phyloP scores from a whole-genome alignment of 2,329 filamentous ascomycete species.

The Fusarium acutatum region DNA sequence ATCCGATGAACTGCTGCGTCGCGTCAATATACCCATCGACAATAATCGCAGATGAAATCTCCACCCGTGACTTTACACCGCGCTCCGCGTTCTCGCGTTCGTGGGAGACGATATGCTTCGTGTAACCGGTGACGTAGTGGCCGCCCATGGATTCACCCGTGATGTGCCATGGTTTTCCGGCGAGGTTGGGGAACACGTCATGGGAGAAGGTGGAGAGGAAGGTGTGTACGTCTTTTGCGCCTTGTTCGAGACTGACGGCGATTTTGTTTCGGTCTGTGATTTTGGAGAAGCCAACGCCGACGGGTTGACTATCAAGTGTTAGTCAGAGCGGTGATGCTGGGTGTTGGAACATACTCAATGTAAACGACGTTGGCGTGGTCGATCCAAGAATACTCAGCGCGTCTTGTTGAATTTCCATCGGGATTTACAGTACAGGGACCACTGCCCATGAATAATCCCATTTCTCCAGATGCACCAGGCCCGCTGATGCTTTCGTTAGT shows the following conservation, averaged over 20 bases:
- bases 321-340: background rate
- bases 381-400: constrained; percentile 20
- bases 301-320: constrained; percentile 9
- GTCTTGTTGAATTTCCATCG: constrained; percentile 23
- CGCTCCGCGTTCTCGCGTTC: background rate
- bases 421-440: constrained; percentile 22
- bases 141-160: constrained; percentile 32
- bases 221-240: constrained; percentile 13
- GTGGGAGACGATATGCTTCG: background rate
- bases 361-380: constrained; percentile 28
- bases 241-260: constrained; percentile 15
- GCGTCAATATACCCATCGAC: constrained; percentile 29
- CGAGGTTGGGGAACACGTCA: constrained; percentile 17
- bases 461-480: constrained; percentile 20
- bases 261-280: constrained; percentile 25
- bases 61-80: background rate
- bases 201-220: constrained; percentile 14
- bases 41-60: constrained; percentile 18
- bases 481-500: background rate
- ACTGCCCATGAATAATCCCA: constrained; percentile 29
- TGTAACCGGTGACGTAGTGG: constrained; percentile 29
- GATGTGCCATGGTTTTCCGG: constrained; percentile 23
- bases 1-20: constrained; percentile 13
- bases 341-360: background rate
- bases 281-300: constrained; percentile 28